Evolutionary conservation across 2,329 filamentous ascomycete genomes (phyloP).

Genomic region (Aspergillus versicolor): DNA sequence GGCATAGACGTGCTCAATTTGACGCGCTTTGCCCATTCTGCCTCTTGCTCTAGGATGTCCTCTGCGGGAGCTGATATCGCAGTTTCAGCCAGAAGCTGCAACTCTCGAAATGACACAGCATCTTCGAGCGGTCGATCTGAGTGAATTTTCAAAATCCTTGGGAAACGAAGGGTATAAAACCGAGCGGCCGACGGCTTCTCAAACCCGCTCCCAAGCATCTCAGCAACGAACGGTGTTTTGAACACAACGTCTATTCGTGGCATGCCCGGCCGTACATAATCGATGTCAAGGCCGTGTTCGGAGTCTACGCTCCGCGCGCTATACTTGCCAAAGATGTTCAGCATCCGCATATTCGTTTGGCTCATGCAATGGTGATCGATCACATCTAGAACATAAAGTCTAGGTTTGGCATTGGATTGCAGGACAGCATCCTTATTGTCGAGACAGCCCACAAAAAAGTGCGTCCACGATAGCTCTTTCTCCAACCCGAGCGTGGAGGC

Average conservation of each 20-base stretch:
- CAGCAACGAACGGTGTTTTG: constrained; percentile 70
- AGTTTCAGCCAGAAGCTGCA: constrained; percentile 65
- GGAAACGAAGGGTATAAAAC: constrained; percentile 76
- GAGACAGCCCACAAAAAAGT: constrained; percentile 77
- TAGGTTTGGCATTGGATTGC: constrained; percentile 52
- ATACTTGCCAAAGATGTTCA: constrained; percentile 52
- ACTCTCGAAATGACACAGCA: constrained; percentile 65
- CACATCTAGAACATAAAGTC: constrained; percentile 66
- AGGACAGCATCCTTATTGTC: constrained; percentile 63
- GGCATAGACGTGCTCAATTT: constrained; percentile 50
- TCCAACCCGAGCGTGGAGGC: constrained; percentile 55
- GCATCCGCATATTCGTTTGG: constrained; percentile 50
- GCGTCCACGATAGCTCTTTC: constrained; percentile 67
- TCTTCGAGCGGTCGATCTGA: constrained; percentile 70
- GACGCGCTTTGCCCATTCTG: constrained; percentile 62
- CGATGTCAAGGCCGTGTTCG: constrained; percentile 44
- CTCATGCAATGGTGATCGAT: constrained; percentile 54
- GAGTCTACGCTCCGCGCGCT: constrained; percentile 36
- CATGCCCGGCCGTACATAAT: constrained; percentile 43
- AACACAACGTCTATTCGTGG: constrained; percentile 55
- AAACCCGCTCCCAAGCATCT: constrained; percentile 77
- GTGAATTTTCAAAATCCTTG: constrained; percentile 73
- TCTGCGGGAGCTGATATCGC: constrained; percentile 52
- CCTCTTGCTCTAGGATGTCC: constrained; percentile 61
- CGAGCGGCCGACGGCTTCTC: constrained; percentile 67